A percentile compares a stretch with the other conserved stretches of the same genome.
These are phyloP conservation scores for Solanum stenotomum DNA, from an alignment of 257 asterid species.

Conservation along the genomic window DNA sequence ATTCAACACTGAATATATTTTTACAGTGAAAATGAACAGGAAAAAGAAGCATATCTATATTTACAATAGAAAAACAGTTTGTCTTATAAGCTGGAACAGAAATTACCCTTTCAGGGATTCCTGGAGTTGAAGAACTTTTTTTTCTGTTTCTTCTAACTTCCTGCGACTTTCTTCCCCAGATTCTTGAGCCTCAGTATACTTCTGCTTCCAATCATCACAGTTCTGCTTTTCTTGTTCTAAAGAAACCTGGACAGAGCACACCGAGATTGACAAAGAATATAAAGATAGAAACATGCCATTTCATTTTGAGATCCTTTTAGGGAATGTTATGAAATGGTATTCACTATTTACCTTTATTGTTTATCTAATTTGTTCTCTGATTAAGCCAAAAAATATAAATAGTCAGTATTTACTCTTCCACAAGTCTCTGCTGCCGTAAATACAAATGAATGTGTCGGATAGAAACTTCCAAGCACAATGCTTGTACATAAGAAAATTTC, in stretches of 20 bases:
- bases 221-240: constrained; percentile 48
- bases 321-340: not conserved
- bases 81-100: not conserved
- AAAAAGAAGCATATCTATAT: not conserved
- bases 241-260: constrained; percentile 34
- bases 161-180: constrained; percentile 47
- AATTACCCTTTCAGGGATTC: constrained; percentile 76
- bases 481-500: not conserved
- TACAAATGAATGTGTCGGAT: not conserved
- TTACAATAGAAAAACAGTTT: not conserved
- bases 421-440: not conserved
- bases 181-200: constrained; percentile 52
- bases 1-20: not conserved
- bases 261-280: not conserved
- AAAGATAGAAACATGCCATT: not conserved
- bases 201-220: constrained; percentile 45
- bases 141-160: constrained; percentile 78
- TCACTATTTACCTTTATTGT: not conserved
- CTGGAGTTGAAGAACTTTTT: constrained; percentile 59
- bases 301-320: not conserved
- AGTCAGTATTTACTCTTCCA: not conserved
- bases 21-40: not conserved
- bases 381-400: not conserved
- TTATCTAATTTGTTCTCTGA: not conserved
- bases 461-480: not conserved